Base-by-base conservation (phyloP, 768 basidiomycete species). In the Naganishia vishniacii region DNA sequence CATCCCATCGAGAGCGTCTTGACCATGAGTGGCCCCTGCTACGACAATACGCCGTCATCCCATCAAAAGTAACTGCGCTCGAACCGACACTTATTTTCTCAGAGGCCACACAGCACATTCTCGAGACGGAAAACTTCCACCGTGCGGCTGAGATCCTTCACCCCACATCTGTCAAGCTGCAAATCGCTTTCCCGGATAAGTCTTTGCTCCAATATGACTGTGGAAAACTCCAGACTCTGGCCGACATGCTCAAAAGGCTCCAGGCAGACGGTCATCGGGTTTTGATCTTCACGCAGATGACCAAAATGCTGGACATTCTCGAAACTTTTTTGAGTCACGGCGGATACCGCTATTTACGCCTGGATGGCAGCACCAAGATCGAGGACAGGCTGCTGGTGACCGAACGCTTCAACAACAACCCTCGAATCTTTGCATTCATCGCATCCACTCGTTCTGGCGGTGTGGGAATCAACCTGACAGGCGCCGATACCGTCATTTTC, bases 211-310 rank as follows among this genome's bases (percentile, higher is more conserved):
- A 95, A 73, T 95, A 91, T 74, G 93, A 98, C 75, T 95, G 93
- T 71, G 93, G 93, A 47, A 98, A 98, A 73, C 82, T 98, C 13
- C 93, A 95, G 71, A 83, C 85, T 62, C 83, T 98, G 8, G 83
- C 85, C n/a, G 80, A 79, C 26, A 80, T 98, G 28, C 81, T 98
- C 11, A 84, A 89, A 47, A 84, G 88, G 75, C 88, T 85, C 77
- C 91, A 92, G 73, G 84, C 85, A 0, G 90, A 85, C 6, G 91
- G 91, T 0, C 92, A 95, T 73, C 87, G 93, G 7, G 82, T 89
- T 26, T 81, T 98, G 48, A 93, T 98, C 67, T 98, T 98, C 78
- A 97, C 93, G 0, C 93, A 98, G 72, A 97, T 97, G 93, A 94
- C 93, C 31, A 82, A 83, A 65, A 86, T 98, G 32, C 82, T 98